Conservation (phyloP, 2,329 filamentous ascomycete species). For the Aspergillus sp. region DNA sequence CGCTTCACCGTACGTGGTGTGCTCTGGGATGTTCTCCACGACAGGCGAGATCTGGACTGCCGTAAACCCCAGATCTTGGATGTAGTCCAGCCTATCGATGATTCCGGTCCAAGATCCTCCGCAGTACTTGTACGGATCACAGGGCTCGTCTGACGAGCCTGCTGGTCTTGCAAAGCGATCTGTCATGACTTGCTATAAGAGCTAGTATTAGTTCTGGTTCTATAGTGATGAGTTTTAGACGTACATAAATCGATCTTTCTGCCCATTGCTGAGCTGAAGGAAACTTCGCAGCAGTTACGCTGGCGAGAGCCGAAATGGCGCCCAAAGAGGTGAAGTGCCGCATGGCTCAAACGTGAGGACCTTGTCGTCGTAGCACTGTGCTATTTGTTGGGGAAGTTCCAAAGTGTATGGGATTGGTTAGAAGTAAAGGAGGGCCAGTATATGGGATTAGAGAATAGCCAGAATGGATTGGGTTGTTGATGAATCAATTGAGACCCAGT, state of each 20-base stretch:
- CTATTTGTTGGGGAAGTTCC: background rate
- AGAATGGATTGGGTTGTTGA: background rate
- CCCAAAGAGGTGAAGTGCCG: background rate
- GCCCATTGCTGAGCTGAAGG: constrained; percentile 49
- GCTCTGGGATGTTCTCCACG: constrained; percentile 38
- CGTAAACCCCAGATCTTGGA: constrained; percentile 49
- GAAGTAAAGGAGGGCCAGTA: too few relatives aligned
- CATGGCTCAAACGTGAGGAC: background rate
- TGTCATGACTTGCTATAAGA: constrained; percentile 55
- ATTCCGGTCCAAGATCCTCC: constrained; percentile 66
- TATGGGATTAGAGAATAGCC: background rate
- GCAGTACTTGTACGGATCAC: constrained; percentile 53
- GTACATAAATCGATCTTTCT: constrained; percentile 57
- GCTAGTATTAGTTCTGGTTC: background rate
- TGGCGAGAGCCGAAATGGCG: constrained; percentile 2
- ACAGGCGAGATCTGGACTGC: constrained; percentile 46
- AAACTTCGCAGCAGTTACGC: constrained; percentile 8
- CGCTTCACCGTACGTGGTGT: constrained; percentile 43
- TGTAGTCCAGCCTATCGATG: constrained; percentile 56
- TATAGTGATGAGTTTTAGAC: background rate
- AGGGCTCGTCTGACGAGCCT: constrained; percentile 37
- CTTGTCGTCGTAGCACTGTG: background rate
- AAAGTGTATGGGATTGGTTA: too few relatives aligned
- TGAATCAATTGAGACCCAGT: background rate
- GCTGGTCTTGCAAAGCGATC: constrained; percentile 59